Base-by-base conservation (phyloP, 1,284 basidiomycete genomes). In the Rhodotorula sp. region DNA sequence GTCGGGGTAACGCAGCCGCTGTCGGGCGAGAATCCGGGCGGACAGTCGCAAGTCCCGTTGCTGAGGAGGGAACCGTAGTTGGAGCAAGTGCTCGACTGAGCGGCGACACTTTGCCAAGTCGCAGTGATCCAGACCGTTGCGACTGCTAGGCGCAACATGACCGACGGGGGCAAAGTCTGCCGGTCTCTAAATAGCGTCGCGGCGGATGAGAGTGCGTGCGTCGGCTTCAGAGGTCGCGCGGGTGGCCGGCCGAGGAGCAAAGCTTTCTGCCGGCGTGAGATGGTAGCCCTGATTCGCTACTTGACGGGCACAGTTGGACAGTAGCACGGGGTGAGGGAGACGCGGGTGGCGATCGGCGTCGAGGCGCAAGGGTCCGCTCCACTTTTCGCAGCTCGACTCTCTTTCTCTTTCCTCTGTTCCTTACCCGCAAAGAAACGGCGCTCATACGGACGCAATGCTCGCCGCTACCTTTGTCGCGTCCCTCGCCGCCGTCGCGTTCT, bases 1-100 rank as follows among this genome's bases (percentile, higher is more conserved):
- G 60, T 24, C 4, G 68, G 59, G 2, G 7, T 2, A 22, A 30
- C 30, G 45, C 75, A 76, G 58, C 55, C 48, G 30, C 29, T n/a
- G 20, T 64, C 64, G 51, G 61, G 53, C 7, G 62, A 65, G 53
- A 71, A 62, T 4, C 72, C 72, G 15, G 67, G 45, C 14, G 75
- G 73, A 30, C 75, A 76, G 29, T 22, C 18, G 60, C 75, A 76
- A 7, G 55, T 69, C 18, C 64, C 57, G 62, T 62, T 67, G 44
- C 58, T 29, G 29, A 57, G 49, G n/a, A 45, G n/a, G 7, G 49
- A 30, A 29, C 60, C 72, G 49, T 69, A 69, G 56, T 74, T 69
- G 1, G 49, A n/a, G 57, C 72, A 74, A 6, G 55, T 4, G 4
- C 37, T 12, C 10, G 53, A 15, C 42, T 68, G 62, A 1, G 67